Conservation (phyloP, 164 flowering plant species). For the Santalum album region DNA sequence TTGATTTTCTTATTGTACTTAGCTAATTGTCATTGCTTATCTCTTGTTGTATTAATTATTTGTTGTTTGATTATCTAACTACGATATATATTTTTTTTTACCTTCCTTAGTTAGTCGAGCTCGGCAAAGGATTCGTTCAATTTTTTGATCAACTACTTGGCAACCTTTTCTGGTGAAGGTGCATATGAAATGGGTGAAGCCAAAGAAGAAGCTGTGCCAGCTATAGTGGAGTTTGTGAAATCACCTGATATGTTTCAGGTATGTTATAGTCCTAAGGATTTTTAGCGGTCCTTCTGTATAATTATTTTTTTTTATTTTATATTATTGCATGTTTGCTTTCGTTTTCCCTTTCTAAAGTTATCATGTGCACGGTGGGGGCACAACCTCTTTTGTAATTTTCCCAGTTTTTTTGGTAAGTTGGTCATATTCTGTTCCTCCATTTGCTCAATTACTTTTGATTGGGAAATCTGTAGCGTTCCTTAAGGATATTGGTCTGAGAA, state of each 20-base stretch:
- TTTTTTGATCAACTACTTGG: slow-evolving; percentile 77
- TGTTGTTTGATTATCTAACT: neutral
- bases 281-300: too few species aligned
- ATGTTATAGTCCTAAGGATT: slow-evolving; percentile 4
- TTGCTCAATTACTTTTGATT: too few species aligned
- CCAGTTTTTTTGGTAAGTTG: too few species aligned
- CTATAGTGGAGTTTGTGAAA: slow-evolving; percentile 82
- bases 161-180: slow-evolving; percentile 80
- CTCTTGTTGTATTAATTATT: neutral
- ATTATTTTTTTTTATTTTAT: too few species aligned
- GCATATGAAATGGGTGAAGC: slow-evolving; percentile 57
- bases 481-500: too few species aligned
- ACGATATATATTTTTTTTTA: slow-evolving; percentile 6
- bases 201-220: slow-evolving; percentile 78
- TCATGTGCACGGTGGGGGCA: too few species aligned
- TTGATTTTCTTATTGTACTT: neutral
- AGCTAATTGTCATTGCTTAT: neutral
- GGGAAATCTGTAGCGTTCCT: too few species aligned
- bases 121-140: slow-evolving; percentile 63
- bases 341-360: too few species aligned
- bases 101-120: slow-evolving; percentile 50
- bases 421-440: too few species aligned
- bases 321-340: too few species aligned
- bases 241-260: slow-evolving; percentile 91
- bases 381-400: too few species aligned